phyloP scores from a whole-genome alignment of 805 yeast genomes.

The Metschnikowia peoriensis region DNA sequence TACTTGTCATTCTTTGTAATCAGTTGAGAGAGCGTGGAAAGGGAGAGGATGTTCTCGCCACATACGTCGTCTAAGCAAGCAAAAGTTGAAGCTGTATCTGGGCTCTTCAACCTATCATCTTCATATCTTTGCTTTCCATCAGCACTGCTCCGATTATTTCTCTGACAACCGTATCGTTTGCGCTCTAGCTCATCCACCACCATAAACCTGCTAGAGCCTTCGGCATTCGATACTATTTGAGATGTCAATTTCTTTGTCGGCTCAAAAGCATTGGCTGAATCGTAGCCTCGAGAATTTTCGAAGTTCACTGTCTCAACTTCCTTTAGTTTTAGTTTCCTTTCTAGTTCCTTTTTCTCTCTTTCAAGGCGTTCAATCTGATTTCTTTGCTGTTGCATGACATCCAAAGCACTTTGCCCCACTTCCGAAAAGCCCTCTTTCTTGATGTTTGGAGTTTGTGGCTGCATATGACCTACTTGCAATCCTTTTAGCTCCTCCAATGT shows the following conservation, averaged over 20 bases:
- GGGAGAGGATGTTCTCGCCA: not conserved
- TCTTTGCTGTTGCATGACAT: not conserved
- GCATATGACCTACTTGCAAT: not conserved
- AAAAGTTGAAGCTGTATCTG: not conserved
- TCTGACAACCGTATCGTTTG: not conserved
- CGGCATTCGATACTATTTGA: not conserved
- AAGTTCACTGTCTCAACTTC: not conserved
- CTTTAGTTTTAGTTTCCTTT: not conserved
- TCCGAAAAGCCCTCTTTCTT: not conserved
- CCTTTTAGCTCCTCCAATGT: conserved; percentile 21
- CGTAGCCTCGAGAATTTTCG: not conserved
- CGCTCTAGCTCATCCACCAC: conserved; percentile 7
- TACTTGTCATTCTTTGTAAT: not conserved
- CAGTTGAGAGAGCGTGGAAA: not conserved
- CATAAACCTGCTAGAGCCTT: not conserved
- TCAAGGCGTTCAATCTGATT: conserved; percentile 1
- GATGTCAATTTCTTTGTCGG: not conserved
- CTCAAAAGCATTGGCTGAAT: not conserved
- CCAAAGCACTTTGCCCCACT: not conserved
- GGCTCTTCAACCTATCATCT: not conserved
- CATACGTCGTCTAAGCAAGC: not conserved
- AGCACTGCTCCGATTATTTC: not conserved
- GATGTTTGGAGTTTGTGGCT: not conserved
- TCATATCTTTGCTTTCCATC: not conserved
- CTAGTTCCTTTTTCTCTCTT: conserved; percentile 2